Evolutionary conservation across 345 rosid genomes (phyloP).

Genomic region (Noccaea bulbosa): DNA sequence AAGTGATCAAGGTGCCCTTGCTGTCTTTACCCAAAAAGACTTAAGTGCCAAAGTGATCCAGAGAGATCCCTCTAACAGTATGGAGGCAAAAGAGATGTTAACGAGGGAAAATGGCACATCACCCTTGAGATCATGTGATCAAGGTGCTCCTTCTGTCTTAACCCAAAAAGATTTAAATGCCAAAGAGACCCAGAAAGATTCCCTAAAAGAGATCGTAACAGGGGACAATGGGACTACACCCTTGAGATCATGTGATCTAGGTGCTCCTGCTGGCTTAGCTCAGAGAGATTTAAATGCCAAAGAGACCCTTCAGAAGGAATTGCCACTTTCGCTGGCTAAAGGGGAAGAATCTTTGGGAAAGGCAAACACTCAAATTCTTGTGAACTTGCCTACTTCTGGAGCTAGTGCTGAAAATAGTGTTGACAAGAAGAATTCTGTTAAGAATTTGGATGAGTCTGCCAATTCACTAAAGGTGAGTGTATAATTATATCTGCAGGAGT

Average conservation of each 20-base stretch:
- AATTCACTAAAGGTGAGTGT: constrained; percentile 52
- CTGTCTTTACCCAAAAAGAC: constrained; percentile 39
- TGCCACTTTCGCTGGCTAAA: constrained; percentile 37
- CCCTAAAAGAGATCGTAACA: constrained; percentile 21
- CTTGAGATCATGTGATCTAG: constrained; percentile 27
- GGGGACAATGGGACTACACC: constrained; percentile 34
- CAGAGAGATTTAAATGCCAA: constrained; percentile 43
- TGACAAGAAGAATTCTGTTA: constrained; percentile 32
- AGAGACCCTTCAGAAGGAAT: constrained; percentile 45
- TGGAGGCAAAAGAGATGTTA: constrained; percentile 2
- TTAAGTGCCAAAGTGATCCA: constrained; percentile 31
- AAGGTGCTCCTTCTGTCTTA: constrained; percentile 37
- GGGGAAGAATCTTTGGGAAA: constrained; percentile 41
- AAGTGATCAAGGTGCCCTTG: constrained; percentile 30
- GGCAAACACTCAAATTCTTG: constrained; percentile 31
- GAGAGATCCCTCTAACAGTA: neutral
- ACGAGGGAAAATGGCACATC: constrained; percentile 35
- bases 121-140: constrained; percentile 27
- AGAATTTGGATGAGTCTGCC: constrained; percentile 30
- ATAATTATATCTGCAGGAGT: neutral
- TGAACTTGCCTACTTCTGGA: constrained; percentile 29
- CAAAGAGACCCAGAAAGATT: constrained; percentile 34
- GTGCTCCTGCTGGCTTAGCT: constrained; percentile 36
- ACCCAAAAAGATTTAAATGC: constrained; percentile 39
- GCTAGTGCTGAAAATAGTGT: constrained; percentile 33